A percentile compares a stretch with the other conserved stretches of the same genome.
Conservation (phyloP, 164 flowering plant genomes). For the Macadamia tetraphylla region DNA sequence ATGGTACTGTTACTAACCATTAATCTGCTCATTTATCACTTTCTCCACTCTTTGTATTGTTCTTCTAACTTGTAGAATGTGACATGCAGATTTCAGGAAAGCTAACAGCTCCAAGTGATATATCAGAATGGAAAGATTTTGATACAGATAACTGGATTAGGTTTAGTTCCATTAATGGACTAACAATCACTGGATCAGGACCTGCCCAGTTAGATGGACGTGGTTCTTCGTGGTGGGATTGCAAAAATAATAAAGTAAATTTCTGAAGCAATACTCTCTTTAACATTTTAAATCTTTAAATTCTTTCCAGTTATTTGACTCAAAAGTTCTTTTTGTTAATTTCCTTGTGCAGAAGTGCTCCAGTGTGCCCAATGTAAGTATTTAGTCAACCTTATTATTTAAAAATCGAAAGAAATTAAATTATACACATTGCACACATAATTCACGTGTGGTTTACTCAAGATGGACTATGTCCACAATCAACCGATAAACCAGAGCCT, state of each 20-base stretch:
- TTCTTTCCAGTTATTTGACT: background rate
- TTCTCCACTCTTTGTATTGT: too few species aligned
- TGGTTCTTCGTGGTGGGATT: constrained; percentile 46
- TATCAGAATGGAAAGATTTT: constrained; percentile 23
- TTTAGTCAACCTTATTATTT: background rate
- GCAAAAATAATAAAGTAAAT: constrained; percentile 3
- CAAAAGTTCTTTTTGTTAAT: background rate
- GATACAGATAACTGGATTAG: constrained; percentile 33
- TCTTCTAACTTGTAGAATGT: background rate
- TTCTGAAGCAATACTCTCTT: background rate
- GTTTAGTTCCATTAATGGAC: constrained; percentile 28
- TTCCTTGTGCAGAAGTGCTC: constrained; percentile 7
- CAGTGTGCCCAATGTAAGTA: constrained; percentile 1
- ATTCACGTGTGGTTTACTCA: too few species aligned
- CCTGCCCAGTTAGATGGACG: constrained; percentile 26
- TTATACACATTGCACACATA: too few species aligned
- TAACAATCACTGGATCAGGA: constrained; percentile 30
- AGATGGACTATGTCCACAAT: too few species aligned
- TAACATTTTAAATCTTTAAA: background rate
- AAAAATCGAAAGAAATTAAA: too few species aligned
- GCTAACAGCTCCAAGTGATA: constrained; percentile 33
- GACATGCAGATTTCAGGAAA: constrained; percentile 30
- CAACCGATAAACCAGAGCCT: too few species aligned
- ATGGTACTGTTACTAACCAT: background rate
- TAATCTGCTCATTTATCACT: too few species aligned